Percentiles rank a stretch among this genome's conserved stretches.
These are phyloP conservation scores for Neonectria ditissima DNA, from an alignment of 2,329 filamentous ascomycete species.

Conservation along the genomic window DNA sequence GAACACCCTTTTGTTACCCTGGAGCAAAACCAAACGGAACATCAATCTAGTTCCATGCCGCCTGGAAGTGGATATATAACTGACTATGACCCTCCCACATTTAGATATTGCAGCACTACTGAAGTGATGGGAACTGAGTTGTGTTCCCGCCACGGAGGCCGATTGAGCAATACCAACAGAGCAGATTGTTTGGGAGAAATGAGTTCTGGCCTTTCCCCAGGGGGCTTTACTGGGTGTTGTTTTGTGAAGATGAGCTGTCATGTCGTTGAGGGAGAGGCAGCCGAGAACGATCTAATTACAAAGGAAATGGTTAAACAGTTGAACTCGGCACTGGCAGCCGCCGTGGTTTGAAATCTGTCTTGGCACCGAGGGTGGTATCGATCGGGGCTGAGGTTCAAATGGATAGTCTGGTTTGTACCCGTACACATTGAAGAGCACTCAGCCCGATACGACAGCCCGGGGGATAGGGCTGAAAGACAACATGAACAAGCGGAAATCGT, in stretches of 20 bases:
- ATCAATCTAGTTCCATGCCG: background rate
- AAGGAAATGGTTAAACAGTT: background rate
- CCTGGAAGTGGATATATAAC: background rate
- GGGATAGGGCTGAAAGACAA: constrained; percentile 27
- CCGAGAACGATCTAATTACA: too few species aligned
- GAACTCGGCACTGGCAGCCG: background rate
- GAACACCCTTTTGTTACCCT: background rate
- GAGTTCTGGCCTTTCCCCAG: too few species aligned
- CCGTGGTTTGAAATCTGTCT: background rate
- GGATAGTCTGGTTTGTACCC: background rate
- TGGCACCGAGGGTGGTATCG: constrained; percentile 6
- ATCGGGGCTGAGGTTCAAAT: constrained; percentile 6
- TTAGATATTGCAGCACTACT: too few species aligned
- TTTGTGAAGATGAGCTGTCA: too few species aligned
- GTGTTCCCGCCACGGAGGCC: too few species aligned
- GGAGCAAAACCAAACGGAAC: background rate
- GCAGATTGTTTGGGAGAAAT: too few species aligned
- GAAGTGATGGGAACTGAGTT: too few species aligned
- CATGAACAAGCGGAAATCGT: background rate
- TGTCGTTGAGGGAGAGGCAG: background rate
- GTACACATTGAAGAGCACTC: background rate
- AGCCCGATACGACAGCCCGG: constrained; percentile 3
- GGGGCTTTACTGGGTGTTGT: too few species aligned
- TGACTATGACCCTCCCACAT: background rate
- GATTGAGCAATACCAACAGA: too few species aligned